Evolutionary conservation across 2,329 filamentous ascomycete species (phyloP).

Genomic region (Diaporthe sp.): DNA sequence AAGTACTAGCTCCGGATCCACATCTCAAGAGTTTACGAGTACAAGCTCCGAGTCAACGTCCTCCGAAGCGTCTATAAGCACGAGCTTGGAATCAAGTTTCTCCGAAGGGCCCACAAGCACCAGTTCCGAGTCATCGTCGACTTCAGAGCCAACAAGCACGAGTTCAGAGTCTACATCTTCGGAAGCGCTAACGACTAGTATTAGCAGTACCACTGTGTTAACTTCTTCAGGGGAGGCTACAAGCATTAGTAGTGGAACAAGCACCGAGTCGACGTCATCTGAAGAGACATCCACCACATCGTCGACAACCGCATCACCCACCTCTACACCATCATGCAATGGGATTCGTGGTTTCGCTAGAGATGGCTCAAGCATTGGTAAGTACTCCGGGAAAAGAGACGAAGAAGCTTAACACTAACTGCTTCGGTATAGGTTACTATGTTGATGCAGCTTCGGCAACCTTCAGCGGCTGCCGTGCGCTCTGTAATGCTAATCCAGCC

Average conservation of each 20-base stretch:
- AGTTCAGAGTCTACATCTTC: background rate
- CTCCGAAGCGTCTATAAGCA: background rate
- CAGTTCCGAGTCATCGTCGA: background rate
- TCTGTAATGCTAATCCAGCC: background rate
- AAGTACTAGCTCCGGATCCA: background rate
- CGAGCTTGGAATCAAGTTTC: background rate
- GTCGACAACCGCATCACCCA: background rate
- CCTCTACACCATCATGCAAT: background rate
- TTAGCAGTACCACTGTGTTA: background rate
- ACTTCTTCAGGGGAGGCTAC: background rate
- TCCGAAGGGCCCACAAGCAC: background rate
- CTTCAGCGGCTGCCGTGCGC: background rate
- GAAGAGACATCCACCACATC: background rate
- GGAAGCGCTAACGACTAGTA: background rate
- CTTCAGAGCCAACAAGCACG: background rate
- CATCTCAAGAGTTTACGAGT: background rate
- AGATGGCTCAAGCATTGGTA: background rate
- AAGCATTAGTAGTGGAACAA: background rate
- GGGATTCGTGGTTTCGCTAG: background rate
- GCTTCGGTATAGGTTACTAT: background rate
- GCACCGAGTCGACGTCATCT: background rate
- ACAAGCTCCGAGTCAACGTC: background rate
- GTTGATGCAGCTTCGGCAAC: background rate
- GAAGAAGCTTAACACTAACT: background rate
- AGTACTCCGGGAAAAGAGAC: background rate